A percentile compares a stretch with the other conserved stretches of the same genome.
These are phyloP conservation scores for Microcyclosporella mali DNA, from an alignment of 2,329 filamentous ascomycete species.

Conservation along the genomic window DNA sequence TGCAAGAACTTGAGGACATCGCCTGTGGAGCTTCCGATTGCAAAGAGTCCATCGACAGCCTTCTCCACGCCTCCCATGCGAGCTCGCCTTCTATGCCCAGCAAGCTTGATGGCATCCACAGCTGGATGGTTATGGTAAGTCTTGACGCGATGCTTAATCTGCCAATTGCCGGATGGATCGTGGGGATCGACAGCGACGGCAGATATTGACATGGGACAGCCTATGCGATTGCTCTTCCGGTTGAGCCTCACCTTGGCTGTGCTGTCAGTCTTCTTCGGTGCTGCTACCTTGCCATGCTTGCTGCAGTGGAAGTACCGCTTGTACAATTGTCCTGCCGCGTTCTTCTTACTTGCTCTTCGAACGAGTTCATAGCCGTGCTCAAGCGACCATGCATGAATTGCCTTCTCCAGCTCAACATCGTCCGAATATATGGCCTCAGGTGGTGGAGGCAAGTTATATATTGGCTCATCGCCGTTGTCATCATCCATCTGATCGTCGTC, in stretches of 20 bases:
- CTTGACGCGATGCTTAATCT: slow-evolving; percentile 29
- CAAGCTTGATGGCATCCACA: slow-evolving; percentile 23
- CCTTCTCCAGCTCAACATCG: slow-evolving; percentile 26
- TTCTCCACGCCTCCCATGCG: slow-evolving; percentile 27
- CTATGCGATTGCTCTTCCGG: slow-evolving; percentile 26
- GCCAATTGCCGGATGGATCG: slow-evolving; percentile 28
- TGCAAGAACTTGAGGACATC: slow-evolving; percentile 30
- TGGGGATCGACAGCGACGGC: slow-evolving; percentile 27
- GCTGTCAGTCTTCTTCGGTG: slow-evolving; percentile 21
- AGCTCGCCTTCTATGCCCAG: slow-evolving; percentile 29
- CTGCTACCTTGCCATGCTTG: slow-evolving; percentile 28
- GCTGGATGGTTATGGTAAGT: slow-evolving; percentile 31
- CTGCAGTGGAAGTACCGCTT: slow-evolving; percentile 32
- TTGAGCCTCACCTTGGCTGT: slow-evolving; percentile 22
- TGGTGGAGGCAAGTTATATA: slow-evolving; percentile 29
- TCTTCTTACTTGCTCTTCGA: slow-evolving; percentile 30
- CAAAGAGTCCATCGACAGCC: slow-evolving; percentile 29
- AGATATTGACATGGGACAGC: slow-evolving; percentile 30
- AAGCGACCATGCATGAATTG: slow-evolving; percentile 29
- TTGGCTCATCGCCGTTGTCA: slow-evolving; percentile 20
- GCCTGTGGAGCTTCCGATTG: slow-evolving; percentile 26
- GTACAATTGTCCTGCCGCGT: slow-evolving; percentile 28
- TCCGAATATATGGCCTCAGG: slow-evolving; percentile 26
- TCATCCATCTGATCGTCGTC: slow-evolving; percentile 17
- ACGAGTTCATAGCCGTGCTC: slow-evolving; percentile 32